Base-by-base conservation (phyloP, 495 filamentous ascomycete genomes). In the Diplogelasinospora grovesii region DNA sequence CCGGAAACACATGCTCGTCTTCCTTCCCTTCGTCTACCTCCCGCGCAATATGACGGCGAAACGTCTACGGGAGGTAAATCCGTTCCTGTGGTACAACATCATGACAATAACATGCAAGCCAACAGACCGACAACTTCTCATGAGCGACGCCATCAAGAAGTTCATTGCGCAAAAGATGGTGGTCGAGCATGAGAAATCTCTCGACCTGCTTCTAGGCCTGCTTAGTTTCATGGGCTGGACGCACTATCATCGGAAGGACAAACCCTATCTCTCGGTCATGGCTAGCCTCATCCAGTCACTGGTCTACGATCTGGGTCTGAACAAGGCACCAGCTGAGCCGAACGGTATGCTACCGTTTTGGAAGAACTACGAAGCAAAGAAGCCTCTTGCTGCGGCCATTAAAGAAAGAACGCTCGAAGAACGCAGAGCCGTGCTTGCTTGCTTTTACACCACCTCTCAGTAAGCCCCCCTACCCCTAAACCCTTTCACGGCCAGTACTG, bases 171-270 rank as follows among this genome's bases (percentile, higher is more conserved):
- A 73, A 26, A 66, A 68, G 45, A 51, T 77, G 36, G 46, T 77
- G 6, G 45, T 74, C n/a, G 64, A 73, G 8, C 42, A 57, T 20
- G 60, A 68, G n/a, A 69, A 66, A 48, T 73, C 53, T 38, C 49
- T 79, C 18, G 78, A 80, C 43, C 59, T 80, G 19, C 65, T 82
- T 4, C 56, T 73, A n/a, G 78, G 70, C 5, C 36, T 78, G 8
- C 52, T 82, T 23, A 59, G 63, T 1, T 64, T 67, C 36, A 46
- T 70, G 26, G 60, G 56, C 21, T 76, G 73, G 72, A 37, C 30
- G n/a, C 36, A 46, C 3, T 40, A 36, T 35, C 28, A 57, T 10
- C 45, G 45, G 21, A 39, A 38, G 27, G 56, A 58, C 4, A 69
- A 65, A 21, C 59, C 59, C 8, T 56, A 57, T 15, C 56, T 71